Conservation (phyloP, 1,284 basidiomycete species). For the Apiotrichum veenhuisii region DNA sequence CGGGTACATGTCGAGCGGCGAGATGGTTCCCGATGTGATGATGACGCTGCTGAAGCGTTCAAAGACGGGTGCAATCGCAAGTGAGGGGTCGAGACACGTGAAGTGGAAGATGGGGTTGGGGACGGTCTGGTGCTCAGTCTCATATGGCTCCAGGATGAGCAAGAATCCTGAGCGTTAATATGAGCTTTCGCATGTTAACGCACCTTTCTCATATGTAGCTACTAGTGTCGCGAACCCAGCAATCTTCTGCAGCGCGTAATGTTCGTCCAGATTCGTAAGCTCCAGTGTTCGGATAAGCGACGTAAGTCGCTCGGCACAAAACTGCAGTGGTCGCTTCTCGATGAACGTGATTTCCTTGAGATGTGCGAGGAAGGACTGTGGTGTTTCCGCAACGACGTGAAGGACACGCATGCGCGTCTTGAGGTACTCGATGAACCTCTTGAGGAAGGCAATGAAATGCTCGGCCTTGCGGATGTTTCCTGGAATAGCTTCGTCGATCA, state of each 20-base stretch:
- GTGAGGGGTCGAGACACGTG: constrained; percentile 92
- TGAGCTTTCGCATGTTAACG: constrained; percentile 17
- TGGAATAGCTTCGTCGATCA: constrained; percentile 91
- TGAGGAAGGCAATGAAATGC: constrained; percentile 97
- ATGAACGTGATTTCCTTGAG: constrained; percentile 99
- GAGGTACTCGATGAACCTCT: constrained; percentile 96
- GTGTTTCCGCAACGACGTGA: constrained; percentile 99
- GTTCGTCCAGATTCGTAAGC: constrained; percentile 85
- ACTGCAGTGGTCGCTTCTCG: constrained; percentile 92
- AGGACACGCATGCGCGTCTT: constrained; percentile 99
- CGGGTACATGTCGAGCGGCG: constrained; percentile 97
- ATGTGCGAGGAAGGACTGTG: constrained; percentile 96
- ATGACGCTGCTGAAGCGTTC: constrained; percentile 98
- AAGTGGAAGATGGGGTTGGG: constrained; percentile 99
- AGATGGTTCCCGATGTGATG: constrained; percentile 98
- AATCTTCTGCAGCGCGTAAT: constrained; percentile 87
- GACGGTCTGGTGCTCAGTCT: constrained; percentile 97
- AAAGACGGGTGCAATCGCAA: constrained; percentile 97
- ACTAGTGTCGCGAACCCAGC: constrained; percentile 95
- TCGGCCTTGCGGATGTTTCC: constrained; percentile 98
- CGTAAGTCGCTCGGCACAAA: constrained; percentile 92
- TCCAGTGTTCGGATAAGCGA: constrained; percentile 92
- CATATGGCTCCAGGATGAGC: constrained; percentile 96
- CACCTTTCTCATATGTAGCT: constrained; percentile 95
- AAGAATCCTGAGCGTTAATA: constrained; percentile 67